Evolutionary conservation across 2,329 filamentous ascomycete genomes (phyloP).

Genomic region (Rhytidhysteron rufulum): DNA sequence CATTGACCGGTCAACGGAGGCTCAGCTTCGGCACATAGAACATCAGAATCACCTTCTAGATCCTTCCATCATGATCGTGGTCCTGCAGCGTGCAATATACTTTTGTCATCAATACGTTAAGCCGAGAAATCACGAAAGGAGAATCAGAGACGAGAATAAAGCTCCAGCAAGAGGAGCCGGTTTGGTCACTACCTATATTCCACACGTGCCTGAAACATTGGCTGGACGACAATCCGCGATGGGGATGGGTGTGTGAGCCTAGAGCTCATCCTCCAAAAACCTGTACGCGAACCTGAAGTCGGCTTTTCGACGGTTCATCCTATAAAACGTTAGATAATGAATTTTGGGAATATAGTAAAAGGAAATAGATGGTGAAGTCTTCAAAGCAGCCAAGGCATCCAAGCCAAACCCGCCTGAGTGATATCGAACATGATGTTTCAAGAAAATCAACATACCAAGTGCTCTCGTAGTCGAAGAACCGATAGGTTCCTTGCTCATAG

Average conservation of each 20-base stretch:
- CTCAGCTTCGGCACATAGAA: too few species aligned
- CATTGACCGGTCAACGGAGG: too few species aligned
- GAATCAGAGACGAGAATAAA: too few species aligned
- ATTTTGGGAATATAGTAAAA: neutral
- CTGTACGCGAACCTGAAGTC: constrained; percentile 99
- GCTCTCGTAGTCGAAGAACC: constrained; percentile 99
- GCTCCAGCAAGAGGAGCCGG: too few species aligned
- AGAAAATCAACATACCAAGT: constrained; percentile 69
- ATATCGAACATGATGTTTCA: constrained; percentile 6
- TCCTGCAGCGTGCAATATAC: too few species aligned
- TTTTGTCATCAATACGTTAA: too few species aligned
- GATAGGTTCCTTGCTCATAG: constrained; percentile 97
- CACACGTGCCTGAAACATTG: too few species aligned
- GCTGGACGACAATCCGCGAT: too few species aligned
- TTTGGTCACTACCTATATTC: too few species aligned
- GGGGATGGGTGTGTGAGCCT: constrained; percentile 4
- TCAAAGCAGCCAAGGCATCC: neutral
- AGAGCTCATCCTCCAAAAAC: constrained; percentile 92
- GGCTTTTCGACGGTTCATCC: constrained; percentile 98
- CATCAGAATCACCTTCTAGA: too few species aligned
- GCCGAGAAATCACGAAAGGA: too few species aligned
- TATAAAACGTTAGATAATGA: constrained; percentile 39
- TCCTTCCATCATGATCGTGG: too few species aligned
- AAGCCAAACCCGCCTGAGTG: constrained; percentile 1
- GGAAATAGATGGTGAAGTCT: constrained; percentile 3